Evolutionary conservation across 371 early-diverging fungal genomes (phyloP).

Genomic region (Chytridium lagenaria): DNA sequence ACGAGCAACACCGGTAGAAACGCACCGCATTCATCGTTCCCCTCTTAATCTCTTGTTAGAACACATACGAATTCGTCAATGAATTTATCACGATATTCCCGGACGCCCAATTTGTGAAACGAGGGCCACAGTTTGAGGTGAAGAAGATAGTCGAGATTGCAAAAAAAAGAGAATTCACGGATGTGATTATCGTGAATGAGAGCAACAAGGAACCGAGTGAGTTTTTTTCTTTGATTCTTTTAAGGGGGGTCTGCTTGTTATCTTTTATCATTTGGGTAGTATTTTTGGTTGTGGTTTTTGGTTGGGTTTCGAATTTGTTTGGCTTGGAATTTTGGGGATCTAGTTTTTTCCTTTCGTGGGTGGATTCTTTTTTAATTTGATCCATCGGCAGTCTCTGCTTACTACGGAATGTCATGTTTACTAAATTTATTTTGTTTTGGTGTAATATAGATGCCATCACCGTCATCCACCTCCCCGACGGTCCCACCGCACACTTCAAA

Average conservation of each 20-base stretch:
- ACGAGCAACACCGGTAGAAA: slow-evolving; percentile 46
- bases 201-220: slow-evolving; percentile 88
- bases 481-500: slow-evolving; percentile 97
- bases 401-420: too few relatives aligned
- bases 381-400: too few relatives aligned
- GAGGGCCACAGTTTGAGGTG: slow-evolving; percentile 85
- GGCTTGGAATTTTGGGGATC: background rate
- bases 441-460: slow-evolving; percentile 76
- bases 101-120: slow-evolving; percentile 86
- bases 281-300: background rate
- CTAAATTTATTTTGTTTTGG: slow-evolving; percentile 2
- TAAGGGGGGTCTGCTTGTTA: too few relatives aligned
- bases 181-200: slow-evolving; percentile 90
- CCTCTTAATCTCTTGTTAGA: too few relatives aligned
- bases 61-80: slow-evolving; percentile 83
- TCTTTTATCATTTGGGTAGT: slow-evolving; percentile 8
- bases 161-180: slow-evolving; percentile 88
- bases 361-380: background rate
- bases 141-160: slow-evolving; percentile 90
- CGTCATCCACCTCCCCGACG: slow-evolving; percentile 93
- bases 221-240: slow-evolving; percentile 33
- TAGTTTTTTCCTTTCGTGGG: slow-evolving; percentile 14
- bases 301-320: slow-evolving; percentile 2
- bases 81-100: slow-evolving; percentile 93
- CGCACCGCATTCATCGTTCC: too few relatives aligned